These are phyloP conservation scores for Aspergillus japonicus DNA, from an alignment of 2,329 filamentous ascomycete genomes.

Conservation along the genomic window DNA sequence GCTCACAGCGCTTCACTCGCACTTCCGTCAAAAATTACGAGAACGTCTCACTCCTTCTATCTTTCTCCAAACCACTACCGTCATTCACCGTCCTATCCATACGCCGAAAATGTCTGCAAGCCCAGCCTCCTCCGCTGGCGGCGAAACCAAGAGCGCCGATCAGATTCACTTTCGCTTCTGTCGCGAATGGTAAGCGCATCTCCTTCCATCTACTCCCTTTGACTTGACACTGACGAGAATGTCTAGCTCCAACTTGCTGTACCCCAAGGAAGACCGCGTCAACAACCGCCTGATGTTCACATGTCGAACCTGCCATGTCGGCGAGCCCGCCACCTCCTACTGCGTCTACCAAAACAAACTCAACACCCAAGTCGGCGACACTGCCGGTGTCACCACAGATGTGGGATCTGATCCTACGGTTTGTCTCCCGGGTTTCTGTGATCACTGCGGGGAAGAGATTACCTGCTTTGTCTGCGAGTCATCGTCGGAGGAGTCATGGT, in stretches of 20 bases:
- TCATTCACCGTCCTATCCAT: not conserved
- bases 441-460: conserved; percentile 58
- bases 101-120: conserved; percentile 40
- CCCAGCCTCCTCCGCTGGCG: conserved; percentile 42
- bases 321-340: conserved; percentile 78
- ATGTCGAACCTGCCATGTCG: conserved; percentile 92
- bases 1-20: not conserved
- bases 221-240: conserved; percentile 20
- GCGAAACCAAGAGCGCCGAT: conserved; percentile 50
- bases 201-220: not conserved
- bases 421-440: conserved; percentile 64
- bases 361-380: conserved; percentile 87
- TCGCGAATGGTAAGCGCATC: conserved; percentile 73
- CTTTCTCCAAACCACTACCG: not conserved
- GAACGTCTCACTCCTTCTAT: not conserved
- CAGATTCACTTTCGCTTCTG: conserved; percentile 98
- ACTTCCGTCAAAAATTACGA: not conserved
- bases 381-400: conserved; percentile 94
- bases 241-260: conserved; percentile 86
- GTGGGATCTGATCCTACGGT: conserved; percentile 98
- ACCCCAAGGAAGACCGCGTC: conserved; percentile 89
- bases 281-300: conserved; percentile 87
- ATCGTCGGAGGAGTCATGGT: conserved; percentile 19
- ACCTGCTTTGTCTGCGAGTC: conserved; percentile 54
- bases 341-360: conserved; percentile 96